Evolutionary conservation across 2,329 filamentous ascomycete genomes (phyloP).

Genomic region (Thielaviopsis euricoi): DNA sequence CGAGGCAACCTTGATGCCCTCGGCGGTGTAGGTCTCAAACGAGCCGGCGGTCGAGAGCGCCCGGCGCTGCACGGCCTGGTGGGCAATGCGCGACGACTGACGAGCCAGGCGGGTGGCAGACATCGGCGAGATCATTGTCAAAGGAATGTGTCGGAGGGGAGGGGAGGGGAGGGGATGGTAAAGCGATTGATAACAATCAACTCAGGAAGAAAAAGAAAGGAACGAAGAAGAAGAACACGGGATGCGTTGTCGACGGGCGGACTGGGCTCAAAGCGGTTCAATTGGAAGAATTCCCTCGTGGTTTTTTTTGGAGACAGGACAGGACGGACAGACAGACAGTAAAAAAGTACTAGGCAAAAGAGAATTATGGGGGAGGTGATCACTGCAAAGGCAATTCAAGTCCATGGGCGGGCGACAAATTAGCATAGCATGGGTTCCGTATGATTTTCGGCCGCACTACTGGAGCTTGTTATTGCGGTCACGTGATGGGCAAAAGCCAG

Average conservation of each 20-base stretch:
- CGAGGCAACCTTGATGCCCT: conserved; percentile 82
- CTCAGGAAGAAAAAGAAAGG: conserved; percentile 22
- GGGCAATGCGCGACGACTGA: conserved; percentile 40
- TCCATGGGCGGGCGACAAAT: conserved; percentile 4
- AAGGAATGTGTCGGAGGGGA: conserved; percentile 29
- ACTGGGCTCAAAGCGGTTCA: conserved; percentile 3
- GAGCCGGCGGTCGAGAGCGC: conserved; percentile 52
- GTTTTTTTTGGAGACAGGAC: neutral
- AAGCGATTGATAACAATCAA: conserved; percentile 32
- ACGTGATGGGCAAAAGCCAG: conserved; percentile 6
- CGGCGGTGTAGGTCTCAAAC: conserved; percentile 74
- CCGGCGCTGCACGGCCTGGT: conserved; percentile 29
- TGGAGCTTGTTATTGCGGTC: neutral
- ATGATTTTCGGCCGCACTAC: conserved; percentile 11
- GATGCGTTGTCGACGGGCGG: conserved; percentile 4
- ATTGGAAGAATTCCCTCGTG: conserved; percentile 25
- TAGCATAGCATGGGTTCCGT: conserved; percentile 10
- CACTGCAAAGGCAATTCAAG: neutral
- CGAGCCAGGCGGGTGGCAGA: conserved; percentile 42
- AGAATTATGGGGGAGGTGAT: conserved; percentile 1
- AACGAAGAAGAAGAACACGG: conserved; percentile 18
- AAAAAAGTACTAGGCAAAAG: neutral
- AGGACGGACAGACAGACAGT: neutral
- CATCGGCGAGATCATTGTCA: conserved; percentile 47
- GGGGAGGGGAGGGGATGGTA: neutral